Evolutionary conservation across 1,139 yeast genomes (phyloP), one percentile per base, ranked within the genome.

Genomic region (Kodamaea anthophila): DNA sequence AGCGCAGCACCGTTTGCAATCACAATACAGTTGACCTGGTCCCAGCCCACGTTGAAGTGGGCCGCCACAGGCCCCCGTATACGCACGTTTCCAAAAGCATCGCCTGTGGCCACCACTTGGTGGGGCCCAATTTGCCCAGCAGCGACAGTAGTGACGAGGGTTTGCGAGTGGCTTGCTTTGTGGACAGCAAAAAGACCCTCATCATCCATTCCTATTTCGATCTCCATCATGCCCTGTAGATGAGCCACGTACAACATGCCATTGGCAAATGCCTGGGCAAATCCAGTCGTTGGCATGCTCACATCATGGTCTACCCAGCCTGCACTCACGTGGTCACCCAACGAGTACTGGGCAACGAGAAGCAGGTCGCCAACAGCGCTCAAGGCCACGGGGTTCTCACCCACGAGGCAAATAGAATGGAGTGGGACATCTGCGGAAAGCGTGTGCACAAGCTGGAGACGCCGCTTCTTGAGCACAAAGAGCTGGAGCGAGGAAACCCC

Each of bases 1-100:
- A 60, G 29, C 1, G 50, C 58, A 12, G 43, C 26, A 3, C 34
- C 41, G 3, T 27, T 25, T 14, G 13, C 15, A 7, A 30, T 10
- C 21, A 26, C 32, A 9, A 61, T 42, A 2, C 39, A 37, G 39
- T 63, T 64, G 22, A 63, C 49, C 21, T 55, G 58, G 23, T 57
- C 63, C 21, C 24, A 24, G 2, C 59, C 61, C n/a, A n/a, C n/a
- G n/a, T n/a, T n/a, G n/a, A n/a, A n/a, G n/a, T n/a, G n/a, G n/a
- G n/a, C n/a, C n/a, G n/a, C n/a, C n/a, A n/a, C n/a, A n/a, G n/a
- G n/a, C n/a, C n/a, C n/a, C n/a, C n/a, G n/a, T n/a, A n/a, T n/a
- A n/a, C n/a, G n/a, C n/a, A n/a, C n/a, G 33, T 60, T 59, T 0
- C 70, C 70, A 13, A 46, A 36, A 1, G 61, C 46, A 37, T 62